phyloP scores from a whole-genome alignment of 2,329 filamentous ascomycete species.

The Plenodomus biglobosus region DNA sequence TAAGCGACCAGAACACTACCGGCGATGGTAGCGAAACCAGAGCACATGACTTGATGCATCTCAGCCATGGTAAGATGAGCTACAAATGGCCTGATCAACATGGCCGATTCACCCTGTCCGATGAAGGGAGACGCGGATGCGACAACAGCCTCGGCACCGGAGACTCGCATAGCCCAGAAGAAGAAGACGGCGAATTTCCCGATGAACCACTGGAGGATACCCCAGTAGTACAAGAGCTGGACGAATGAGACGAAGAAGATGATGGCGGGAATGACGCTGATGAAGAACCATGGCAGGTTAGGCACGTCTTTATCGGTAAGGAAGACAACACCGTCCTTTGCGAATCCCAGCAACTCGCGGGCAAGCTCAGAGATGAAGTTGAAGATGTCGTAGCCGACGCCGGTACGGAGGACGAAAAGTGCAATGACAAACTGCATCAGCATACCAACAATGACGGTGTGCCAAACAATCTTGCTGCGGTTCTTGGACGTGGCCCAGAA shows the following conservation, averaged over 20 bases:
- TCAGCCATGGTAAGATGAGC: slow-evolving; percentile 83
- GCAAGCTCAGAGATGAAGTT: slow-evolving; percentile 79
- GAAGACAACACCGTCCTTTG: slow-evolving; percentile 71
- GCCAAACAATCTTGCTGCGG: slow-evolving; percentile 57
- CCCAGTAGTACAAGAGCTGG: slow-evolving; percentile 79
- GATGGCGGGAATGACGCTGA: slow-evolving; percentile 81
- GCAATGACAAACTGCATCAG: slow-evolving; percentile 84
- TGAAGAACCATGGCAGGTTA: slow-evolving; percentile 66
- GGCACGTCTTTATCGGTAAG: slow-evolving; percentile 58
- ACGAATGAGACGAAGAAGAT: slow-evolving; percentile 97
- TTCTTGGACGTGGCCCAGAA: slow-evolving; percentile 74
- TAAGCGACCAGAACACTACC: slow-evolving; percentile 86
- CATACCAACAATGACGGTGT: slow-evolving; percentile 78
- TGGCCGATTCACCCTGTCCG: slow-evolving; percentile 89
- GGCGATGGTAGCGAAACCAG: slow-evolving; percentile 88
- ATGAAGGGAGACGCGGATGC: slow-evolving; percentile 92
- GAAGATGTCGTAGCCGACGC: slow-evolving; percentile 85
- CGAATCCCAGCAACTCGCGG: slow-evolving; percentile 72
- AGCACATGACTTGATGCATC: slow-evolving; percentile 89
- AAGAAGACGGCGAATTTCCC: slow-evolving; percentile 86
- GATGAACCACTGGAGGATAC: slow-evolving; percentile 85
- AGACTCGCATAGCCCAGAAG: slow-evolving; percentile 86
- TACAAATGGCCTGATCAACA: slow-evolving; percentile 87
- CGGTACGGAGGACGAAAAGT: slow-evolving; percentile 81
- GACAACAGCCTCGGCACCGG: slow-evolving; percentile 89